Evolutionary conservation across 75 land plant genomes (phyloP).

Genomic region (Isoetes taiwanensis): DNA sequence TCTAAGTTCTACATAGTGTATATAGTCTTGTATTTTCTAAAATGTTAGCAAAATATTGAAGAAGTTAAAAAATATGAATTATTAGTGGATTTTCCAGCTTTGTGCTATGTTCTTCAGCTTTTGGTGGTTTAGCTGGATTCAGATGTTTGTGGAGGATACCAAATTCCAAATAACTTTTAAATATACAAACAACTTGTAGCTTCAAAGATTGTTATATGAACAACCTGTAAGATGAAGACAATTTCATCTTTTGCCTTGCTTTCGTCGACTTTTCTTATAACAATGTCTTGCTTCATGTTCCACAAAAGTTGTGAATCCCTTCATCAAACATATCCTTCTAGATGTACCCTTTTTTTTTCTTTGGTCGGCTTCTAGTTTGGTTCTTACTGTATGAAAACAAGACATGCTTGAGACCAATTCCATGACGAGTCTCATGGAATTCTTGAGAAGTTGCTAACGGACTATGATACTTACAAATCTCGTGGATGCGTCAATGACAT

Average conservation of each 20-base stretch:
- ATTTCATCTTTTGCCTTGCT: not conserved
- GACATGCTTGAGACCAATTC: constrained; percentile 75
- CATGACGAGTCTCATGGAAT: constrained; percentile 67
- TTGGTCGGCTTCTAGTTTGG: no score
- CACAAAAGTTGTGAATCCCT: constrained; percentile 41
- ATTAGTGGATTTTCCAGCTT: constrained; percentile 32
- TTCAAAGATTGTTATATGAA: constrained; percentile 78
- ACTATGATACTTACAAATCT: not conserved
- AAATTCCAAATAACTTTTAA: constrained; percentile 69
- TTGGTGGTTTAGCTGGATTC: constrained; percentile 48
- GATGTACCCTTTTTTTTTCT: not conserved
- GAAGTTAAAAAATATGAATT: not conserved
- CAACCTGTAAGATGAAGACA: constrained; percentile 38
- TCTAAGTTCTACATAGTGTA: constrained; percentile 43
- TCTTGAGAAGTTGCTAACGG: constrained; percentile 77
- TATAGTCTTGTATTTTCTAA: not conserved
- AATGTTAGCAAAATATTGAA: no score
- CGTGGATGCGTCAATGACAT: constrained; percentile 33
- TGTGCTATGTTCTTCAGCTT: constrained; percentile 40
- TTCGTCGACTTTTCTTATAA: not conserved
- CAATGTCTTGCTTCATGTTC: not conserved
- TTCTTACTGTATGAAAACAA: constrained; percentile 10
- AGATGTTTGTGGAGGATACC: constrained; percentile 81
- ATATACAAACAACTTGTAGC: constrained; percentile 47
- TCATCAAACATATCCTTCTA: constrained; percentile 31